These are phyloP conservation scores for Eleusine coracana DNA, from an alignment of 176 grass and related monocot genomes.

Conservation along the genomic window DNA sequence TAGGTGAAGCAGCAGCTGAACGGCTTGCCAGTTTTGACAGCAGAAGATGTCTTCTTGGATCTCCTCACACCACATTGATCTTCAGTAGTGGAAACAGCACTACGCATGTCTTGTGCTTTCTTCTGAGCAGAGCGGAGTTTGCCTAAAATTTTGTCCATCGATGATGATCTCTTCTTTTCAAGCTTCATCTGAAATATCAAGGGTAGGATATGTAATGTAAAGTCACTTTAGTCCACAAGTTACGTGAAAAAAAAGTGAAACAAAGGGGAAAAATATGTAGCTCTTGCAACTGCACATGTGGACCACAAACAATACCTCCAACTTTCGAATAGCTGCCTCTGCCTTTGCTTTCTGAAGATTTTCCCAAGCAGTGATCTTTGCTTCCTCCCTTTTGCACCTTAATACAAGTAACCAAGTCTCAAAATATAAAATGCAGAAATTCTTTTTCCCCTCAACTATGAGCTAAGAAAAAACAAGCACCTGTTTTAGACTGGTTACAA, in stretches of 20 bases:
- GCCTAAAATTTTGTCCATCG: constrained; percentile 92
- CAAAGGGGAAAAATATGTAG: not conserved
- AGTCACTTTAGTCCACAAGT: not conserved
- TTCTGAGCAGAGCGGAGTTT: constrained; percentile 85
- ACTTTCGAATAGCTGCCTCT: constrained; percentile 74
- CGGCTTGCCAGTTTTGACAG: constrained; percentile 46
- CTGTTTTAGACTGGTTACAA: not conserved
- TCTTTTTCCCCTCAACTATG: not conserved
- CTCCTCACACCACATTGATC: constrained; percentile 41
- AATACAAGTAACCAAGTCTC: constrained; percentile 40
- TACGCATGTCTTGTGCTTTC: constrained; percentile 89
- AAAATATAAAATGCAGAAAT: constrained; percentile 30
- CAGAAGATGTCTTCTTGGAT: constrained; percentile 46
- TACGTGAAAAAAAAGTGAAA: constrained; percentile 10
- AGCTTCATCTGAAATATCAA: constrained; percentile 83
- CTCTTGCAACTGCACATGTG: not conserved
- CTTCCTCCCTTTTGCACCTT: constrained; percentile 89
- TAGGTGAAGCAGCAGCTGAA: constrained; percentile 85
- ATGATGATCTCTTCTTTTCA: constrained; percentile 87
- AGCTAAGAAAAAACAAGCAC: constrained; percentile 4
- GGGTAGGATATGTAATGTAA: not conserved
- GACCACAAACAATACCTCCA: constrained; percentile 64
- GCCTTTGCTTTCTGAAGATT: constrained; percentile 93
- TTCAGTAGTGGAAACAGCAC: constrained; percentile 49
- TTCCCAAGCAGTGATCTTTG: constrained; percentile 90